Evolutionary conservation across 139 green algal genomes (phyloP).

Genomic region (Coccomyxa sp.): DNA sequence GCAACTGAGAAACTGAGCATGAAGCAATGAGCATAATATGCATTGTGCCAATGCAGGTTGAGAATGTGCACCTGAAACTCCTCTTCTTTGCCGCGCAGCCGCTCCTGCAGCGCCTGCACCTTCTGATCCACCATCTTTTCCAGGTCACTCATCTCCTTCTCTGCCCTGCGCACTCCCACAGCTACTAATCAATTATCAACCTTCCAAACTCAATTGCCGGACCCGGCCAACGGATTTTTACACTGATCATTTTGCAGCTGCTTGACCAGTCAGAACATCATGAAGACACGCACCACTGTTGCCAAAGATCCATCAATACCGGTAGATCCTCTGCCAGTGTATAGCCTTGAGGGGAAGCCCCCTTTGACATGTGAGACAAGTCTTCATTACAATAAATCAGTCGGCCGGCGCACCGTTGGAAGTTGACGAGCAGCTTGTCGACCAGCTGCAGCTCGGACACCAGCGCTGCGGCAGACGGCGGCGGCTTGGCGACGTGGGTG

Average conservation of each 20-base stretch:
- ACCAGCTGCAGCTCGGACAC: neutral
- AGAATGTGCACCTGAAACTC: slow-evolving; percentile 15
- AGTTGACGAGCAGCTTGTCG: slow-evolving; percentile 11
- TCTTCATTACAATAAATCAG: too few species aligned
- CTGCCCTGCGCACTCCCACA: slow-evolving; percentile 13
- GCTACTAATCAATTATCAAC: neutral
- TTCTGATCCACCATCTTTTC: slow-evolving; percentile 22
- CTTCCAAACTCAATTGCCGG: too few species aligned
- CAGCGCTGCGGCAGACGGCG: neutral
- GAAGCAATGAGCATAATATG: neutral
- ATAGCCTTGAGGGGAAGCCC: too few species aligned
- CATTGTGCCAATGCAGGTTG: neutral
- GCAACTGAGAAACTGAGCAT: neutral
- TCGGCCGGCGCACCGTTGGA: slow-evolving; percentile 4
- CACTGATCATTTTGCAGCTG: too few species aligned
- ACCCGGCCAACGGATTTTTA: too few species aligned
- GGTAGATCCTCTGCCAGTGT: too few species aligned
- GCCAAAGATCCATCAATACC: too few species aligned
- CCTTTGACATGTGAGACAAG: too few species aligned
- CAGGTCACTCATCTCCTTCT: slow-evolving; percentile 30
- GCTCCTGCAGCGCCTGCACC: slow-evolving; percentile 23
- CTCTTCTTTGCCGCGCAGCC: slow-evolving; percentile 19
- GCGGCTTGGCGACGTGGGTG: too few species aligned
- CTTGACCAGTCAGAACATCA: too few species aligned
- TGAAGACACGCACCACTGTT: too few species aligned